phyloP scores from a whole-genome alignment of 352 stramenopile genomes.

The Globisporangium viniferum region DNA sequence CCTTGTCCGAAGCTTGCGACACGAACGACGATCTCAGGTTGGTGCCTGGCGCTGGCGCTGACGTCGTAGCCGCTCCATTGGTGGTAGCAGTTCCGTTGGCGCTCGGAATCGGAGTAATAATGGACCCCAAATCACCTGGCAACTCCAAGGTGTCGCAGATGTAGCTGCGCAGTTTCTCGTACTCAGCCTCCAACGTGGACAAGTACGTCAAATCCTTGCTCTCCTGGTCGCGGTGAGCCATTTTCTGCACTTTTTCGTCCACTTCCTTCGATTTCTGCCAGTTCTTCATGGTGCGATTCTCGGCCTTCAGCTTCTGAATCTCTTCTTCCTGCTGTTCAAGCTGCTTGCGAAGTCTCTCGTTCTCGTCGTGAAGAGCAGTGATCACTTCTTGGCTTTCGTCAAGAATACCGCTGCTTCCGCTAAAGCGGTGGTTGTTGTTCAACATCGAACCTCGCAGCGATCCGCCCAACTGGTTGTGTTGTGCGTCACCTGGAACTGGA shows the following conservation, averaged over 20 bases:
- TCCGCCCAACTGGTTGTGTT: constrained; percentile 13
- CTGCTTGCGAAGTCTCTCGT: constrained; percentile 70
- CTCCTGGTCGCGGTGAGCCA: constrained; percentile 81
- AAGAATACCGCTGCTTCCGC: constrained; percentile 67
- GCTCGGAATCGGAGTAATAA: constrained; percentile 19
- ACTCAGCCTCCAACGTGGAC: constrained; percentile 74
- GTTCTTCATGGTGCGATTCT: constrained; percentile 78
- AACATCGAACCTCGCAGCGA: constrained; percentile 51
- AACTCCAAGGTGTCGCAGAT: constrained; percentile 77
- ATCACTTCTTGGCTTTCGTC: constrained; percentile 88
- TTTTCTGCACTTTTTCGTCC: constrained; percentile 85
- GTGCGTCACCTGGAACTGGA: constrained; percentile 14
- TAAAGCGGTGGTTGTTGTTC: constrained; percentile 50
- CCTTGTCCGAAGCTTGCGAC: constrained; percentile 15
- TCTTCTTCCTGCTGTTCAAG: constrained; percentile 71
- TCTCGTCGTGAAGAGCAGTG: constrained; percentile 79
- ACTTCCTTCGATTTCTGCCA: constrained; percentile 87
- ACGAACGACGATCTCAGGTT: constrained; percentile 15
- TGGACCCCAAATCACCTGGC: constrained; percentile 42
- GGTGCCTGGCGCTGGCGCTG: neutral
- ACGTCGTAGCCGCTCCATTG: neutral
- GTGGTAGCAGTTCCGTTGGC: constrained; percentile 14
- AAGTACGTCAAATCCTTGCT: constrained; percentile 84
- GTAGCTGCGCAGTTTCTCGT: constrained; percentile 78
- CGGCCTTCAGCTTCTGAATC: constrained; percentile 71